Evolutionary conservation across 106 monocot genomes (phyloP).

Genomic region (Triglochin maritima): DNA sequence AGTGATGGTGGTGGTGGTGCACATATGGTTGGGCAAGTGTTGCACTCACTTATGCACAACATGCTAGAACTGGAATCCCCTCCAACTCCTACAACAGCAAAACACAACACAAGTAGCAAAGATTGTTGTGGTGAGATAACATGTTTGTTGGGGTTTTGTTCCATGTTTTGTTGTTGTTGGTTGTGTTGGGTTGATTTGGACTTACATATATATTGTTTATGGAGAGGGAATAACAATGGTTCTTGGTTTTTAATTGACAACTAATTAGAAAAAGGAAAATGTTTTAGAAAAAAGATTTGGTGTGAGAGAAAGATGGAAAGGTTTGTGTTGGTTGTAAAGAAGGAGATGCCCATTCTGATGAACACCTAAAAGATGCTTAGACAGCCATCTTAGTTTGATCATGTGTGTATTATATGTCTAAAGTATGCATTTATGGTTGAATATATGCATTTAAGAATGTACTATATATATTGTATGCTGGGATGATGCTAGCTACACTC

Average conservation of each 20-base stretch:
- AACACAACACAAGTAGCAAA: neutral
- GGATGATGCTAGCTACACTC: no score
- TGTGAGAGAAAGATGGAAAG: neutral
- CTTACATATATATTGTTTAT: neutral
- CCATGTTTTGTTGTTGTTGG: neutral
- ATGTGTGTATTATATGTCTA: no score
- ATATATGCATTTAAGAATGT: no score
- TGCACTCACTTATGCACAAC: constrained; percentile 39
- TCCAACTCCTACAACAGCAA: neutral
- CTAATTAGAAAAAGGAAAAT: neutral
- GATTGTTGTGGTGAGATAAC: neutral
- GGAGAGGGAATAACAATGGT: neutral
- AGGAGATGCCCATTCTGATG: neutral
- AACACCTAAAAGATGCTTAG: no score
- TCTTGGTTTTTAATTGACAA: neutral
- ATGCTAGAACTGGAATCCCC: constrained; percentile 2
- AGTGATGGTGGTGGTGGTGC: constrained; percentile 18
- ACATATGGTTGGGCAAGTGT: constrained; percentile 41
- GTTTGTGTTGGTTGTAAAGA: constrained; percentile 6
- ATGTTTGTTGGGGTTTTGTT: neutral
- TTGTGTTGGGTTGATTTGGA: neutral
- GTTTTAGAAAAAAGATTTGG: neutral
- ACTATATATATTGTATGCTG: no score
- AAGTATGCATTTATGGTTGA: no score
- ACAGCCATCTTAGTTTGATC: no score